Percentiles rank a stretch among this genome's conserved stretches.
phyloP scores from a whole-genome alignment of 2,329 filamentous ascomycete genomes.

The Fusarium sp. region DNA sequence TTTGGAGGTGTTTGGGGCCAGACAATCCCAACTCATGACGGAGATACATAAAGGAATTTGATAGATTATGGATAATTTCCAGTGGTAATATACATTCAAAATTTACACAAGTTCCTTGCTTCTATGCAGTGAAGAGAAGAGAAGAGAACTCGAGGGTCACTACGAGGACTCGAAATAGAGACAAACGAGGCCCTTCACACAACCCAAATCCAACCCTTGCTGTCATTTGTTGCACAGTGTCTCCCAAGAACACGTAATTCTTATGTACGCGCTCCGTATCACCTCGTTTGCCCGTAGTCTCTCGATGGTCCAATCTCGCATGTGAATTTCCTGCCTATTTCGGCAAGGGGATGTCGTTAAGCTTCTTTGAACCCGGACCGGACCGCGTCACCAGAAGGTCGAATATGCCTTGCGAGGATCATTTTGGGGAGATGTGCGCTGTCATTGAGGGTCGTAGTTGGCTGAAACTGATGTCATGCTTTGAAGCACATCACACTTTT shows the following conservation, averaged over 20 bases:
- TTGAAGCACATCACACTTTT: not conserved
- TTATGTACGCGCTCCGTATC: slow-evolving; percentile 8
- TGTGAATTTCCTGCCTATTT: slow-evolving; percentile 28
- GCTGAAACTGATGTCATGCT: slow-evolving; percentile 44
- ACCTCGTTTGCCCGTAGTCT: not conserved
- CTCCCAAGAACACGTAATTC: not conserved
- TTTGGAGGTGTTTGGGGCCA: not conserved
- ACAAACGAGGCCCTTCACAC: not conserved
- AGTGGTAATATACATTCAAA: slow-evolving; percentile 16
- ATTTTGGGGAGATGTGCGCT: slow-evolving; percentile 20
- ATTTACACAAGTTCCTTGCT: not conserved
- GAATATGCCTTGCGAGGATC: slow-evolving; percentile 35
- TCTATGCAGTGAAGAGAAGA: not conserved
- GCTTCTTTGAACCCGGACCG: slow-evolving; percentile 28
- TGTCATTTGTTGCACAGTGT: not conserved
- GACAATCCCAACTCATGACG: slow-evolving; percentile 30
- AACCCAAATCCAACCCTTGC: not conserved
- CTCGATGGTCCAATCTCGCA: slow-evolving; percentile 13
- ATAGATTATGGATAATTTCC: slow-evolving; percentile 1
- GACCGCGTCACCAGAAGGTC: slow-evolving; percentile 18
- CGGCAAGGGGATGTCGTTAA: slow-evolving; percentile 21
- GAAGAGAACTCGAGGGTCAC: not conserved
- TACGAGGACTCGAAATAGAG: not conserved
- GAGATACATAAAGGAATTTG: not conserved
- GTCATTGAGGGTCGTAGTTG: slow-evolving; percentile 20